Percentiles rank a stretch among this genome's conserved stretches.
Conservation (phyloP, 805 yeast species). For the Torulaspora indica region DNA sequence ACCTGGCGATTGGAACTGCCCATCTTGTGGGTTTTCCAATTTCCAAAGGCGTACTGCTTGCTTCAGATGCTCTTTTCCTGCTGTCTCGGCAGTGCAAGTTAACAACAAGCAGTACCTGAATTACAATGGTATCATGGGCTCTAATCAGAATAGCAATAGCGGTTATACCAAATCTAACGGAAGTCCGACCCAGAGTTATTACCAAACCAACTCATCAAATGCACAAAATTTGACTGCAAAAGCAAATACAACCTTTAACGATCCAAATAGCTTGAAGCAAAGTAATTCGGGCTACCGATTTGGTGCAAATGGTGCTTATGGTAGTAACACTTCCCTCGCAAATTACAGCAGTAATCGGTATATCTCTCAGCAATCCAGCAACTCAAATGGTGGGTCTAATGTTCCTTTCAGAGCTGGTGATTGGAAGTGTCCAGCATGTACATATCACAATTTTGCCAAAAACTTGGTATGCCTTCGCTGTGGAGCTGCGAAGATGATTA, state of each 20-base stretch:
- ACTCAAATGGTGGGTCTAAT: slow-evolving; percentile 36
- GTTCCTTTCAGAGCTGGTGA: slow-evolving; percentile 98
- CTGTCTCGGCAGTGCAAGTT: slow-evolving; percentile 65
- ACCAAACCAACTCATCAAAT: slow-evolving; percentile 4
- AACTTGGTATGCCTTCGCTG: slow-evolving; percentile 83
- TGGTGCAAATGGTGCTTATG: slow-evolving; percentile 15
- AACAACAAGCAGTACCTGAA: slow-evolving; percentile 19
- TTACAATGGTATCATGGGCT: slow-evolving; percentile 17
- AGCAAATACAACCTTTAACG: slow-evolving; percentile 9
- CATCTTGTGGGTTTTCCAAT: slow-evolving; percentile 90
- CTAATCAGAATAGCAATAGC: slow-evolving; percentile 10
- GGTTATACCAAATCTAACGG: slow-evolving; percentile 4
- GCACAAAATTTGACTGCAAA: slow-evolving; percentile 13
- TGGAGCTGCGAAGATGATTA: slow-evolving; percentile 55
- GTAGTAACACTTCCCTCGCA: slow-evolving; percentile 19
- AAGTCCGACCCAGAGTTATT: slow-evolving; percentile 9
- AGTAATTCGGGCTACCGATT: slow-evolving; percentile 4
- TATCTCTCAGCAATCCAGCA: slow-evolving; percentile 8
- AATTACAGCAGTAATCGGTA: slow-evolving; percentile 22
- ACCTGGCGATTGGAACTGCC: slow-evolving; percentile 99
- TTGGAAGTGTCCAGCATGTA: slow-evolving; percentile 84
- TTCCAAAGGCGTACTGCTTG: slow-evolving; percentile 93
- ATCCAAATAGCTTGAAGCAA: slow-evolving; percentile 10
- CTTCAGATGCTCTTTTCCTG: slow-evolving; percentile 87
- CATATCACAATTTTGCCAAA: slow-evolving; percentile 89